These are phyloP conservation scores for Chenopodium quinoa DNA, from an alignment of 148 eudicot species.

Conservation along the genomic window DNA sequence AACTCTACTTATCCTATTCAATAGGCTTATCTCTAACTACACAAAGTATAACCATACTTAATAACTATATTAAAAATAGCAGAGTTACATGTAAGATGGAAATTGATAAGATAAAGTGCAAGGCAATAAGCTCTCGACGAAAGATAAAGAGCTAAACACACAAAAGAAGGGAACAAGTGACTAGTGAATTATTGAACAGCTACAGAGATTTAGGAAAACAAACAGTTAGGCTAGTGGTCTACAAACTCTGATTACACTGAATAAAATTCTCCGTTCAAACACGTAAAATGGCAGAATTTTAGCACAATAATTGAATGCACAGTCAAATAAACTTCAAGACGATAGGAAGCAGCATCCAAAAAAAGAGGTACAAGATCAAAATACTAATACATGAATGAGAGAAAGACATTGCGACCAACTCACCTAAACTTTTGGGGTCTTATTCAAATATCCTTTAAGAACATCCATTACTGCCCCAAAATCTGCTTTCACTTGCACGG, in stretches of 20 bases:
- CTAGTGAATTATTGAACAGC: not conserved
- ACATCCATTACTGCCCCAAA: conserved; percentile 97
- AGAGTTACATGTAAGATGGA: not conserved
- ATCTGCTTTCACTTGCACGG: conserved; percentile 79
- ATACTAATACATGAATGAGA: not conserved
- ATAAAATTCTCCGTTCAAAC: not conserved
- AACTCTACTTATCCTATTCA: not conserved
- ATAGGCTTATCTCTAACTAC: not conserved
- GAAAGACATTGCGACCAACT: conserved; percentile 12
- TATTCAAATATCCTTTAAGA: conserved; percentile 55
- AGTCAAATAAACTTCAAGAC: not conserved
- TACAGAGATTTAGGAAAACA: not conserved
- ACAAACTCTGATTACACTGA: not conserved
- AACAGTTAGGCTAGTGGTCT: not conserved
- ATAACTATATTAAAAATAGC: not conserved
- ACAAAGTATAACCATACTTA: not conserved
- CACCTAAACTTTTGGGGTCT: conserved; percentile 32
- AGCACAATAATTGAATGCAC: not conserved
- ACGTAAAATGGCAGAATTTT: not conserved
- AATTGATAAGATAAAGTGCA: too few species aligned
- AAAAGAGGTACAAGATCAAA: conserved; percentile 5
- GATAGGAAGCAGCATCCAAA: conserved; percentile 1
- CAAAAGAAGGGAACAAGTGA: not conserved
- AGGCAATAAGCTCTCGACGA: not conserved
- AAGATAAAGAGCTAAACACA: not conserved